phyloP scores from a whole-genome alignment of 768 basidiomycete species.

The Lenzites betulinus region DNA sequence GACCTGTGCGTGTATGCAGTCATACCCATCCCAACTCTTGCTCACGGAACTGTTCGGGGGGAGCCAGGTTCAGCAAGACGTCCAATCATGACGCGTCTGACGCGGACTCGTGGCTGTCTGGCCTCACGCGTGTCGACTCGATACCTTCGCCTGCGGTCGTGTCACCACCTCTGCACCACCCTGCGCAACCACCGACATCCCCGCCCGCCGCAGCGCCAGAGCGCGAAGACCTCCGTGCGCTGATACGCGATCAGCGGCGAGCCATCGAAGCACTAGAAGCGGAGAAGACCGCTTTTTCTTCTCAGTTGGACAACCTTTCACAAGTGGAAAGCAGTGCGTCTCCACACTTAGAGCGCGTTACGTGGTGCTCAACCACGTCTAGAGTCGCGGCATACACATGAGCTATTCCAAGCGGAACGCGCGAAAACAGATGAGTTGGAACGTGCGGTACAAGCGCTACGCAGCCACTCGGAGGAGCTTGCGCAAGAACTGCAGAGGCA shows the following conservation, averaged over 20 bases:
- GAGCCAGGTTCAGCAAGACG: conserved; percentile 44
- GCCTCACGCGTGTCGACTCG: conserved; percentile 49
- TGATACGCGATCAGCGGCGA: conserved; percentile 61
- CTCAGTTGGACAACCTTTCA: conserved; percentile 57
- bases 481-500: conserved; percentile 13
- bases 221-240: conserved; percentile 31
- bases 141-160: conserved; percentile 30
- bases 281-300: conserved; percentile 40
- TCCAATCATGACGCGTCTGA: conserved; percentile 38
- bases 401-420: conserved; percentile 38
- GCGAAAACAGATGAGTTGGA: conserved; percentile 42
- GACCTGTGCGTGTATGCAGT: conserved; percentile 58
- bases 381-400: conserved; percentile 23
- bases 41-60: neutral
- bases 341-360: neutral
- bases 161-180: conserved; percentile 38
- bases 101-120: conserved; percentile 57
- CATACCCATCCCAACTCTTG: neutral
- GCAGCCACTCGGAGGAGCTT: conserved; percentile 9
- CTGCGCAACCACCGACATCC: conserved; percentile 18
- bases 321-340: conserved; percentile 61
- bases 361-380: neutral
- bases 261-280: conserved; percentile 74
- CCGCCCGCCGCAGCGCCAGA: conserved; percentile 21
- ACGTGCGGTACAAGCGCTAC: conserved; percentile 21